Evolutionary conservation across 2,329 filamentous ascomycete species (phyloP).

Genomic region (Epichloe gansuensis): DNA sequence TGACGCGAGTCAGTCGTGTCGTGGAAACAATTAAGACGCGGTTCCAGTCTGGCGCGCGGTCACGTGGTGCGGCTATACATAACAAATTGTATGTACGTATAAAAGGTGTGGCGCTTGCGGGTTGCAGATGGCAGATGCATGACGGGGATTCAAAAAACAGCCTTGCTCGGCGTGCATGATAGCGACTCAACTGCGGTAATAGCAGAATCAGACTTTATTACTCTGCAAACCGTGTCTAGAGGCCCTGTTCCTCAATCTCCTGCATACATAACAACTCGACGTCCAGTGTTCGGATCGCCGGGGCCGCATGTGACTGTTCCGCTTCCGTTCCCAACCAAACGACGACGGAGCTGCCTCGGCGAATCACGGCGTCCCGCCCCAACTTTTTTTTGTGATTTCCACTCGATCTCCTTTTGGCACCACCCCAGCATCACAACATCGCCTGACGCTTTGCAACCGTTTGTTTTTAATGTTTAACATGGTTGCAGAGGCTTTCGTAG

Average conservation of each 20-base stretch:
- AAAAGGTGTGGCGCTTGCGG: neutral
- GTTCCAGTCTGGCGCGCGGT: conserved; percentile 14
- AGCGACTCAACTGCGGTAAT: too few relatives aligned
- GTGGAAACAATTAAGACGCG: conserved; percentile 11
- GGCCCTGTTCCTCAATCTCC: too few relatives aligned
- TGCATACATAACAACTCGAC: too few relatives aligned
- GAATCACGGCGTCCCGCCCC: conserved; percentile 9
- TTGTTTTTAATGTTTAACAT: conserved; percentile 4
- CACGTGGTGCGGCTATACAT: conserved; percentile 15
- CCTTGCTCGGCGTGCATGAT: too few relatives aligned
- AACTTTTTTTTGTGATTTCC: conserved; percentile 2
- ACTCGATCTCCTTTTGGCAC: neutral
- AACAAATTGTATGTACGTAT: neutral
- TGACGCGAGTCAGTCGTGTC: neutral
- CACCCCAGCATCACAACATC: neutral
- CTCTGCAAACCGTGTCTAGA: too few relatives aligned
- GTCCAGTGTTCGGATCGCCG: too few relatives aligned
- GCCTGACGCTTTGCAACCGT: neutral
- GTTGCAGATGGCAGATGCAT: neutral
- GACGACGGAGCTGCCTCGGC: conserved; percentile 6
- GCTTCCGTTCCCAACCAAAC: conserved; percentile 6
- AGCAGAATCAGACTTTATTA: too few relatives aligned
- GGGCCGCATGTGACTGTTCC: neutral
- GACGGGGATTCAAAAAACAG: too few relatives aligned
- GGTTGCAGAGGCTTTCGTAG: conserved; percentile 4